Percentiles rank a stretch among this genome's conserved stretches.
phyloP scores from a whole-genome alignment of 768 basidiomycete species.

The Termitomyces sp. region DNA sequence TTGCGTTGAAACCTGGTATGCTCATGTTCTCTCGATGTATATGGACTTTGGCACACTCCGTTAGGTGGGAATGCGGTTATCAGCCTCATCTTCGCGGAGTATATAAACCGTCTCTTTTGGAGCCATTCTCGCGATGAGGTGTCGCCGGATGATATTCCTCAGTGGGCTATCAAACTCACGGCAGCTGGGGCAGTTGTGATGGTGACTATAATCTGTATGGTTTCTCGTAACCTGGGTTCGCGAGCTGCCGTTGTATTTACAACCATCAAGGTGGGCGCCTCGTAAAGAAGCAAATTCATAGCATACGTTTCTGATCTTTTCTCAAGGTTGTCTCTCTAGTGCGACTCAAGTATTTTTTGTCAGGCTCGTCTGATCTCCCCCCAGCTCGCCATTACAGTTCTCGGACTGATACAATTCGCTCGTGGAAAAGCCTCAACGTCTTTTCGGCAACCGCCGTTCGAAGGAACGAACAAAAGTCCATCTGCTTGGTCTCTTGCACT shows the following conservation, averaged over 20 bases:
- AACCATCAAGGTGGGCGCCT: conserved; percentile 58
- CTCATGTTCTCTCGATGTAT: background rate
- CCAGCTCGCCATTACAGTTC: conserved; percentile 64
- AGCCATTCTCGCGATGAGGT: conserved; percentile 64
- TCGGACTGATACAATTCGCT: conserved; percentile 74
- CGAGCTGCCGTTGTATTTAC: conserved; percentile 87
- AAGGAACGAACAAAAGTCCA: conserved; percentile 69
- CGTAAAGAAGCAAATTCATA: background rate
- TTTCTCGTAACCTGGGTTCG: conserved; percentile 71
- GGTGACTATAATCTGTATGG: conserved; percentile 75
- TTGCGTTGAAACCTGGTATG: conserved; percentile 77
- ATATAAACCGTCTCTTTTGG: conserved; percentile 85
- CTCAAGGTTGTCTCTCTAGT: conserved; percentile 61
- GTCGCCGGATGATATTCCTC: conserved; percentile 75
- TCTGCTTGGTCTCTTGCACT: conserved; percentile 89
- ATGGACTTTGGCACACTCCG: background rate
- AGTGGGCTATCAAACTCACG: conserved; percentile 88
- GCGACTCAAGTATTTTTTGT: conserved; percentile 18
- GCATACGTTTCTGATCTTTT: background rate
- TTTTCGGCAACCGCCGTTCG: conserved; percentile 63
- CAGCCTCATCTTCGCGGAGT: conserved; percentile 87
- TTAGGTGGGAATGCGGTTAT: conserved; percentile 78
- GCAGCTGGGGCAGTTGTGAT: conserved; percentile 67
- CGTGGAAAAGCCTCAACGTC: conserved; percentile 68
- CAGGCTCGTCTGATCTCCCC: background rate